These are phyloP conservation scores for Pythium angustatum DNA, from an alignment of 352 stramenopile genomes.

Conservation along the genomic window DNA sequence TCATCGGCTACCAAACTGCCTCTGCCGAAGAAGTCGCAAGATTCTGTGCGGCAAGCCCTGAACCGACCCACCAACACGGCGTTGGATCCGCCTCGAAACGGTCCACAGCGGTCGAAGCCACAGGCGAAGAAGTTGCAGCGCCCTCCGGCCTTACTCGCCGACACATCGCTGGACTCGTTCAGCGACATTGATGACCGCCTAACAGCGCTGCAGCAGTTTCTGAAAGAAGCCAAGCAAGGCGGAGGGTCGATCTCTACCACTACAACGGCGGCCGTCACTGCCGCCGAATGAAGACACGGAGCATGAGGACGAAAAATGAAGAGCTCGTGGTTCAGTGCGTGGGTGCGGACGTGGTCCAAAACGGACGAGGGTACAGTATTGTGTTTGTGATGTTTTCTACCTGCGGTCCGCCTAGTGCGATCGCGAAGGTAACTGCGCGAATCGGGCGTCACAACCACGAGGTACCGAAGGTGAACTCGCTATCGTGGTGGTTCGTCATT, in stretches of 20 bases:
- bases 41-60: background rate
- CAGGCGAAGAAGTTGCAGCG: constrained; percentile 2
- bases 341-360: constrained; percentile 11
- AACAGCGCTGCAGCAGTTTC: constrained; percentile 79
- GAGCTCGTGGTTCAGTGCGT: background rate
- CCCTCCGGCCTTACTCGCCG: constrained; percentile 40
- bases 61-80: background rate
- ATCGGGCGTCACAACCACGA: constrained; percentile 21
- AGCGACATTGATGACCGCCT: constrained; percentile 86
- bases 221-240: constrained; percentile 77
- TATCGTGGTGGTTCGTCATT: constrained; percentile 3
- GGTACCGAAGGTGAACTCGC: constrained; percentile 20
- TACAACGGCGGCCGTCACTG: constrained; percentile 7
- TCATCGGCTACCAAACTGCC: background rate
- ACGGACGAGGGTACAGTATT: constrained; percentile 16
- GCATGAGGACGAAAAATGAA: background rate
- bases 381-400: constrained; percentile 3
- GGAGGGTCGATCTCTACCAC: constrained; percentile 6
- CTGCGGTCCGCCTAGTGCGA: constrained; percentile 2
- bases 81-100: background rate
- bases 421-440: background rate
- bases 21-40: background rate
- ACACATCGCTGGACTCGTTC: constrained; percentile 77
- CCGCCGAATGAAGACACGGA: background rate
- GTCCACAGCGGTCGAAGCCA: constrained; percentile 8